Base-by-base conservation (phyloP, 2,329 filamentous ascomycete species). In the Fusarium pseudograminearum region DNA sequence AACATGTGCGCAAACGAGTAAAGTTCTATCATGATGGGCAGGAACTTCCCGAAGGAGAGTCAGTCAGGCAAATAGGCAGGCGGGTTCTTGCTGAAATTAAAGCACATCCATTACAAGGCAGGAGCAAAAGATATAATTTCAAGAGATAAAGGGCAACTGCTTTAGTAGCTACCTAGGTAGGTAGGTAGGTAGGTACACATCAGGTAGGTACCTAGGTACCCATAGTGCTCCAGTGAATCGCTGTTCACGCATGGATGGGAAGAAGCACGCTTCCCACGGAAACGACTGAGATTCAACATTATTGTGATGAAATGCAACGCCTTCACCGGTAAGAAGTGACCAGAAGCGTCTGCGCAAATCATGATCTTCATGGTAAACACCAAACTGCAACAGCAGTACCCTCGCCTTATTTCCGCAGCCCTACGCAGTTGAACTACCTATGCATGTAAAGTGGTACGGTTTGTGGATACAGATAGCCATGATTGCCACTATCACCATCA, bases 1-100 rank as follows among this genome's bases (percentile, higher is more conserved):
- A 31, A 50, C 42, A 15, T 69, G 31, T 50, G n/a, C 31, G 12
- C 55, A 38, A 47, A 55, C 33, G 45, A 51, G 52, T 48, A 31
- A 14, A 18, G 18, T 28, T 71, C 69, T 62, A 71, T 70, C 48
- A 41, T 45, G 40, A 42, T 46, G 18, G 33, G 10, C n/a, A 52
- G 18, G 5, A 20, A 4, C 14, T 18, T 5, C n/a, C 15, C n/a
- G 6, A 20, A 4, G 6, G 6, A 14, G 48, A 41, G 24, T 52
- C 3, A 20, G n/a, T 40, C 7, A 20, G 14, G 12, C 10, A 20
- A 14, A 12, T 10, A 24, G 14, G 5, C 7, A 20, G 18, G 18
- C 10, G n/a, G 9, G 4, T n/a, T 18, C 16, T 36, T 50, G 31
- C 10, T 30, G 24, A 18, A 52, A 31, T 14, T 11, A 7, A 52